phyloP scores from a whole-genome alignment of 1,284 basidiomycete genomes.

The Leccinum huronense region DNA sequence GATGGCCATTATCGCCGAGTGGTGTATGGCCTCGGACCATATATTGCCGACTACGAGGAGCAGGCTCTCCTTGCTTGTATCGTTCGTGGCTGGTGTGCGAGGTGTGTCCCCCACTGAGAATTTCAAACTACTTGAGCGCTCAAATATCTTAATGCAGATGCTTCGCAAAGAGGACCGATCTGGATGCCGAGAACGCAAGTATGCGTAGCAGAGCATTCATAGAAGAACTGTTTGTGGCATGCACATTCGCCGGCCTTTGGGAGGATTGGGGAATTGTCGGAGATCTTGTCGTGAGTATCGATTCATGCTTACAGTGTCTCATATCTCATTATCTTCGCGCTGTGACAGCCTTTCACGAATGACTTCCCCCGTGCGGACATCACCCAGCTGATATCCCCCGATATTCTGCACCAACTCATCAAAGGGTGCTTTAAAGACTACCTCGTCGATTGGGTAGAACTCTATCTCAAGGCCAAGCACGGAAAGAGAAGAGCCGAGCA shows the following conservation, averaged over 20 bases:
- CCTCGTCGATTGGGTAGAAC: slow-evolving; percentile 1
- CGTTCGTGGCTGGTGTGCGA: slow-evolving; percentile 3
- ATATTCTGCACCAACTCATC: slow-evolving; percentile 9
- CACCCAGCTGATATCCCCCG: neutral
- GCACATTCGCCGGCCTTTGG: neutral
- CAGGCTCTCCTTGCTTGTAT: slow-evolving; percentile 9
- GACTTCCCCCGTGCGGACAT: slow-evolving; percentile 6
- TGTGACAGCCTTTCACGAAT: slow-evolving; percentile 5
- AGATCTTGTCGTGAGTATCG: neutral
- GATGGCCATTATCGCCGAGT: neutral
- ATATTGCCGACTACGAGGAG: slow-evolving; percentile 10
- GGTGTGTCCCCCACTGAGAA: neutral
- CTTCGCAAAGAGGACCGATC: neutral
- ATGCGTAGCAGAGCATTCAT: neutral
- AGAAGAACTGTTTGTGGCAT: neutral
- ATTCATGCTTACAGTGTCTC: neutral
- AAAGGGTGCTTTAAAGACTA: slow-evolving; percentile 11
- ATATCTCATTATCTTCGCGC: neutral
- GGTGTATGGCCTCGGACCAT: slow-evolving; percentile 1
- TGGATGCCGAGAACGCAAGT: neutral
- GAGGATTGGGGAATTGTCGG: neutral
- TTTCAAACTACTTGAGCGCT: neutral
- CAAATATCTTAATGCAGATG: neutral
- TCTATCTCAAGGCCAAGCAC: neutral
- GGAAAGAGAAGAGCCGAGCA: neutral